Percentiles rank a stretch among this genome's conserved stretches.
Evolutionary conservation across 2,329 filamentous ascomycete species (phyloP).

Genomic region (Pezicula carpinea): DNA sequence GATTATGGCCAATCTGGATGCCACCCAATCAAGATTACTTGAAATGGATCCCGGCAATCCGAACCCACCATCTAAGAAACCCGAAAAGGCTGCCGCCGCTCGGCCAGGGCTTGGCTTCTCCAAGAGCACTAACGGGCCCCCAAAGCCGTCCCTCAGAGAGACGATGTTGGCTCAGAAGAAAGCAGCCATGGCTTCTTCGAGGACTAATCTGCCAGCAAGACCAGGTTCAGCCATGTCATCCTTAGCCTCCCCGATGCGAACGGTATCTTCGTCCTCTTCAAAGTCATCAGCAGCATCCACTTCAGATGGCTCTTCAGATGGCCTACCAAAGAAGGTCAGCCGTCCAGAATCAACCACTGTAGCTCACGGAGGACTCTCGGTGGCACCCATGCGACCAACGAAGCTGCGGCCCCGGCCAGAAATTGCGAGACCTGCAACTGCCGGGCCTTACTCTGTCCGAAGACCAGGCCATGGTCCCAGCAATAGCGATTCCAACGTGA

Average conservation of each 20-base stretch:
- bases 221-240: slow-evolving; percentile 62
- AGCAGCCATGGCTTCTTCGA: slow-evolving; percentile 39
- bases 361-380: slow-evolving; percentile 53
- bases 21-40: slow-evolving; percentile 72
- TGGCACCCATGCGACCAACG: slow-evolving; percentile 57
- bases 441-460: slow-evolving; percentile 60
- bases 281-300: slow-evolving; percentile 32
- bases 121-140: slow-evolving; percentile 52
- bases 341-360: slow-evolving; percentile 33
- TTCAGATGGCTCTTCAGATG: slow-evolving; percentile 29
- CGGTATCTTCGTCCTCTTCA: slow-evolving; percentile 29
- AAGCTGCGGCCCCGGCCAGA: slow-evolving; percentile 47
- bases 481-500: slow-evolving; percentile 25
- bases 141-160: slow-evolving; percentile 70
- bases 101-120: slow-evolving; percentile 58
- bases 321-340: slow-evolving; percentile 35
- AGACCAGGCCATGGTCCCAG: slow-evolving; percentile 27
- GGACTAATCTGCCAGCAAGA: slow-evolving; percentile 48
- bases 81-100: slow-evolving; percentile 39
- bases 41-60: slow-evolving; percentile 83
- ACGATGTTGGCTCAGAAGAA: slow-evolving; percentile 80
- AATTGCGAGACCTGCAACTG: slow-evolving; percentile 56
- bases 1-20: slow-evolving; percentile 74
- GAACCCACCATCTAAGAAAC: slow-evolving; percentile 56
- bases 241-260: slow-evolving; percentile 46